Base-by-base conservation (phyloP, 2,329 filamentous ascomycete species). In the Erysiphe neolycopersici region DNA sequence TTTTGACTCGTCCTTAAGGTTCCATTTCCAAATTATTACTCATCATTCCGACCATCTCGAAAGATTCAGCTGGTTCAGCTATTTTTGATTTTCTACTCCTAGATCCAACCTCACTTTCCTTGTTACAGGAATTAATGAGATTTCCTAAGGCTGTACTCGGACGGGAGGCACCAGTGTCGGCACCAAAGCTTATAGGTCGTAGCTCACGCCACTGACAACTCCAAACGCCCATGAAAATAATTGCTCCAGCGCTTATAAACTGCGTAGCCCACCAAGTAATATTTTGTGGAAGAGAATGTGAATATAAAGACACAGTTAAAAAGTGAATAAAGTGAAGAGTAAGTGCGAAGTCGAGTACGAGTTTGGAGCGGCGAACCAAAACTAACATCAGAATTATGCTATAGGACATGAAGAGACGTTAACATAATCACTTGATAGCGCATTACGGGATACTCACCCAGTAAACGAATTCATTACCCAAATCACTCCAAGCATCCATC, bases 311-410 rank as follows among this genome's bases (percentile, higher is more conserved):
- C 26, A 81, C 80, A 53, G 82, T 60, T 53, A 89, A 49, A 43
- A 93, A 69, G 58, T 93, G 81, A 37, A 93, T 64, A 58, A 80
- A 70, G 62, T 92, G 83, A 16, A 94, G 70, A 2, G 87, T 93
- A 19, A 94, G 64, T 30, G 83, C 81, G 59, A 95, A 98, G 61
- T 98, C 89, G 51, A 83, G 83, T 42, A 95, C 80, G 47, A 95
- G 78, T 60, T 95, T 95, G 41, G 79, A 89, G 48, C 89, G 82
- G 17, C 78, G 76, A 51, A 98, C 73, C 46, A 95, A 65, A 44
- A 87, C 62, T 42, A 93, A 73, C 46, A 94, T 77, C 37, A 83
- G 79, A 46, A 91, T 73, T 37, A 82, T 73, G 57, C 87, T 95
- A 55, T 5, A 9, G 1, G 22, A 26, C 3, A 46, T 33, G 3